Conservation (phyloP, 2,329 filamentous ascomycete genomes). For the Trichophyton mentagrophytes region DNA sequence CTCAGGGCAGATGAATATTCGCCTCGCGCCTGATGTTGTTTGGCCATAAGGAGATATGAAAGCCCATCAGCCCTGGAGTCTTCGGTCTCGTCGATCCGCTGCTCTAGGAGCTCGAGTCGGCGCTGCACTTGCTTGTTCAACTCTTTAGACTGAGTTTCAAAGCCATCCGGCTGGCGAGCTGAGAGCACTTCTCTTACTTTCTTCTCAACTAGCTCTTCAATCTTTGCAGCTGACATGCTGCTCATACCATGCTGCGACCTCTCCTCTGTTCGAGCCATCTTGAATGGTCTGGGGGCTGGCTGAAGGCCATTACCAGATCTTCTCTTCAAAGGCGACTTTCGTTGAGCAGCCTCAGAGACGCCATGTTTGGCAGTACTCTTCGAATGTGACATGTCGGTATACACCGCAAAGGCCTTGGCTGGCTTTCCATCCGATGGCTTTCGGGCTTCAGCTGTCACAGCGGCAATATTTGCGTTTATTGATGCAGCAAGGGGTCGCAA, state of each 20-base stretch:
- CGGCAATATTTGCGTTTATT: conserved; percentile 57
- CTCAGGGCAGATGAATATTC: conserved; percentile 65
- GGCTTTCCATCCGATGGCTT: conserved; percentile 55
- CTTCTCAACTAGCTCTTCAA: conserved; percentile 83
- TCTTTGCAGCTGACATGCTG: conserved; percentile 53
- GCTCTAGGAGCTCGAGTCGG: conserved; percentile 71
- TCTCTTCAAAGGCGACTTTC: conserved; percentile 30
- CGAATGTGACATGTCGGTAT: conserved; percentile 51
- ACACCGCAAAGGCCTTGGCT: conserved; percentile 74
- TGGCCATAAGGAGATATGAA: conserved; percentile 75
- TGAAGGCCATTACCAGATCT: conserved; percentile 22
- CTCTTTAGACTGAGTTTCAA: conserved; percentile 34
- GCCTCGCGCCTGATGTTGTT: conserved; percentile 74
- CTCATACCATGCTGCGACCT: conserved; percentile 23
- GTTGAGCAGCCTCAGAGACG: conserved; percentile 32
- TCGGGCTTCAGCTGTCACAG: conserved; percentile 39
- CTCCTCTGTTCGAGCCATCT: conserved; percentile 30
- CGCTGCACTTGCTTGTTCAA: conserved; percentile 67
- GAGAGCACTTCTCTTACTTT: conserved; percentile 85
- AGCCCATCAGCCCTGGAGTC: conserved; percentile 70
- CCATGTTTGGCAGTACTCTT: conserved; percentile 16
- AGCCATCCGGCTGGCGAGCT: conserved; percentile 52
- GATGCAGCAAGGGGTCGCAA: conserved; percentile 63
- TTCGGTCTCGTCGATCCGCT: conserved; percentile 66
- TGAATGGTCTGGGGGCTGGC: conserved; percentile 34